Evolutionary conservation across 768 basidiomycete genomes (phyloP).

Genomic region (Porphyrellus cyaneotinctus): DNA sequence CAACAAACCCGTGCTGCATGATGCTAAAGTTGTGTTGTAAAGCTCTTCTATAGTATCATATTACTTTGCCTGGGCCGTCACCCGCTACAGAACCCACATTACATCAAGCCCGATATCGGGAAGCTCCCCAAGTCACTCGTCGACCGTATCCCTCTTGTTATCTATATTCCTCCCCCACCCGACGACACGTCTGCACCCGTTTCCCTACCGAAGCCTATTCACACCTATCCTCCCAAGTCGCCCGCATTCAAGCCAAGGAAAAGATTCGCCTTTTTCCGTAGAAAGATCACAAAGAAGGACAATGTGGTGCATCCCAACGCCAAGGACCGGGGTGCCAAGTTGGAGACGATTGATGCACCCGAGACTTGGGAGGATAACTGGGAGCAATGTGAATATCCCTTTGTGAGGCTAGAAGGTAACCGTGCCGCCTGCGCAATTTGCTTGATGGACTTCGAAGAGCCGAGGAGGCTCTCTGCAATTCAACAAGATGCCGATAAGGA

Average conservation of each 20-base stretch:
- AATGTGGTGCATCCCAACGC: slow-evolving; percentile 7
- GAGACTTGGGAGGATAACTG: slow-evolving; percentile 74
- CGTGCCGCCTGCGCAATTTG: slow-evolving; percentile 84
- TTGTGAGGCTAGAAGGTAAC: slow-evolving; percentile 77
- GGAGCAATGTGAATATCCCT: slow-evolving; percentile 74
- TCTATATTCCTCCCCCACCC: slow-evolving; percentile 81
- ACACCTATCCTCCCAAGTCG: slow-evolving; percentile 61
- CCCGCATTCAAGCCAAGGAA: slow-evolving; percentile 32
- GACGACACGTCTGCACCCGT: slow-evolving; percentile 38
- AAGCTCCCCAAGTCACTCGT: slow-evolving; percentile 70
- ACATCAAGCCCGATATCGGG: slow-evolving; percentile 74
- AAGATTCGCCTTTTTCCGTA: slow-evolving; percentile 53
- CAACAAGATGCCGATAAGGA: slow-evolving; percentile 31
- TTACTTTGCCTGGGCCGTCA: slow-evolving; percentile 77
- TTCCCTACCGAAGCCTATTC: slow-evolving; percentile 44
- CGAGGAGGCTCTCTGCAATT: slow-evolving; percentile 35
- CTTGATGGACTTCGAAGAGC: slow-evolving; percentile 80
- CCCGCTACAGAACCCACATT: slow-evolving; percentile 67
- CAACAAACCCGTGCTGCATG: neutral
- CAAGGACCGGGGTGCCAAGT: slow-evolving; percentile 16
- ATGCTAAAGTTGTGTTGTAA: slow-evolving; percentile 5
- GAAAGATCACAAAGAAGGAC: slow-evolving; percentile 26
- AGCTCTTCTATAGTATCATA: slow-evolving; percentile 77
- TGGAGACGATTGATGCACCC: slow-evolving; percentile 28
- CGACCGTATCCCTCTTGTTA: slow-evolving; percentile 76